Evolutionary conservation across 2,329 filamentous ascomycete genomes (phyloP), one percentile per base, ranked within the genome.

Genomic region (Arthrobotrys entomopaga): DNA sequence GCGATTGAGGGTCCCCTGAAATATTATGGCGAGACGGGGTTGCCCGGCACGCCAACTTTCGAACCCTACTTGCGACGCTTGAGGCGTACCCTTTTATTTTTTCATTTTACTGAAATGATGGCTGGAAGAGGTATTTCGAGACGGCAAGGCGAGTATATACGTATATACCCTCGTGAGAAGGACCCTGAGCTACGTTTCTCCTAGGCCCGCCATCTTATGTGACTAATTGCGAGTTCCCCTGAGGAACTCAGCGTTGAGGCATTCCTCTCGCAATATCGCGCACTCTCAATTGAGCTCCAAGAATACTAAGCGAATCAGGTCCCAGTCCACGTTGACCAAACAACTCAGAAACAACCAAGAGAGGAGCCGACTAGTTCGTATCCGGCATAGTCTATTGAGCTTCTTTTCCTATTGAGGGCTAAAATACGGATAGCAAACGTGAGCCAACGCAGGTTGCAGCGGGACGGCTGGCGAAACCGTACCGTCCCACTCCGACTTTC

Each of bases 321-420:
- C 24, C 16, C 48, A 56, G 67, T 64, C 67, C 67, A 72, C 67
- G 67, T 72, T 53, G 59, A 57, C 50, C 43, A 64, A 50, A 59
- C 67, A 72, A 65, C 56, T 58, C 61, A 65, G 67, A 72, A 72
- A 72, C 67, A 46, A 52, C 46, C n/a, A n/a, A 58, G 26, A 3
- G 42, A 34, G 8, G 22, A 57, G 26, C 26, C 58, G 26, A 49
- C 67, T 72, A 72, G 49, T 49, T 52, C 54, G 15, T 53, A 53
- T 72, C 20, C 48, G 67, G 67, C 53, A 72, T 58, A 24, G 67
- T 65, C 56, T 50, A 24, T 38, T 49, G 29, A 34, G 19, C 46
- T 50, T 50, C 46, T 20, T 24, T 48, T 11, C 7, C 38, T 15
- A 59, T 48, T 40, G 60, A 60, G 65, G 65, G 49, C 61, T 15